These are phyloP conservation scores for Podospora sp. DNA, from an alignment of 495 filamentous ascomycete genomes.

Conservation along the genomic window DNA sequence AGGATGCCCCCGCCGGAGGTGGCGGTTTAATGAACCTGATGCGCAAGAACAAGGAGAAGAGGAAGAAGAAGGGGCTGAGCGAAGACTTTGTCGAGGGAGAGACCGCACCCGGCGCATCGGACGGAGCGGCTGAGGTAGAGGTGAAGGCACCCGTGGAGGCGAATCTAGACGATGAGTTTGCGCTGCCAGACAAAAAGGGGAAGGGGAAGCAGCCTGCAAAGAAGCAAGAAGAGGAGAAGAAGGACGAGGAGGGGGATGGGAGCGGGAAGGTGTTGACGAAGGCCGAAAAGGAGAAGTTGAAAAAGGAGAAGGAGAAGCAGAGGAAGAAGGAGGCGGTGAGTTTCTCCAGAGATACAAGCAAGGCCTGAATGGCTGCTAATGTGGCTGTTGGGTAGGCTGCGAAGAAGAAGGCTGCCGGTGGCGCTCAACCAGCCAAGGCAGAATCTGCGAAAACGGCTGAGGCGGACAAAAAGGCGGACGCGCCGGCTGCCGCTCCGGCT, in stretches of 20 bases:
- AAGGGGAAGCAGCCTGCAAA: constrained; percentile 76
- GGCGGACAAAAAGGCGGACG: constrained; percentile 49
- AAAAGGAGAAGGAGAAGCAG: constrained; percentile 94
- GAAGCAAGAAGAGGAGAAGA: constrained; percentile 50
- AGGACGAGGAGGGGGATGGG: constrained; percentile 57
- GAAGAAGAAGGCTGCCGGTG: constrained; percentile 65
- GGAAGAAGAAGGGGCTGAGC: constrained; percentile 84
- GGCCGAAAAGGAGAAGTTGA: constrained; percentile 94
- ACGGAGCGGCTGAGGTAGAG: constrained; percentile 50
- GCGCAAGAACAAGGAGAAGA: constrained; percentile 87
- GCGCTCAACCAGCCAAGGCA: constrained; percentile 55
- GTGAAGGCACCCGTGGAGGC: constrained; percentile 84
- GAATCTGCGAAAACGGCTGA: constrained; percentile 44
- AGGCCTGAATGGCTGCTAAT: constrained; percentile 22
- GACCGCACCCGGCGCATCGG: constrained; percentile 50
- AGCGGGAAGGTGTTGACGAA: constrained; percentile 78
- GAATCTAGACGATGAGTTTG: constrained; percentile 83
- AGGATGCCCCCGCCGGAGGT: constrained; percentile 51
- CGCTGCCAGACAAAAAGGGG: constrained; percentile 86
- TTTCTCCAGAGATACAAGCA: not conserved
- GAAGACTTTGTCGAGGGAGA: constrained; percentile 79
- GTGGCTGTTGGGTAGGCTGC: constrained; percentile 51
- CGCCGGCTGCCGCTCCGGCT: constrained; percentile 43
- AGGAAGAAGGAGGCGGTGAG: constrained; percentile 85
- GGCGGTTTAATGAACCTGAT: constrained; percentile 82